Base-by-base conservation (phyloP, 1,284 basidiomycete genomes). In the Trichosporon asahii region DNA sequence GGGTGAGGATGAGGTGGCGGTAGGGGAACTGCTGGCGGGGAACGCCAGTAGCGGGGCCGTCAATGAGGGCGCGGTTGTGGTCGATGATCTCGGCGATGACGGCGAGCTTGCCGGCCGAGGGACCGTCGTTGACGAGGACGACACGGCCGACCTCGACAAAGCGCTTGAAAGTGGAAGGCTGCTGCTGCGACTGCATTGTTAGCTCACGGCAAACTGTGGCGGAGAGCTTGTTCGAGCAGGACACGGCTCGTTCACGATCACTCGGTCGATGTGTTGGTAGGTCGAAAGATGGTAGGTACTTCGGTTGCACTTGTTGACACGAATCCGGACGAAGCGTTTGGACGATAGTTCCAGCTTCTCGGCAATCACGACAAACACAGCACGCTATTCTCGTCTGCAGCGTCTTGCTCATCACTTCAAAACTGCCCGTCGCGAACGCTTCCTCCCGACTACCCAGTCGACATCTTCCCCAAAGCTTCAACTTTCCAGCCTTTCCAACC, bases 141-240 rank as follows among this genome's bases (percentile, higher is more conserved):
- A 98, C 95, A 91, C 96, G 93, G 84, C 95, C 96, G 83, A 98
- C 94, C 89, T 98, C 93, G 84, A 98, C 95, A 86, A 95, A 98
- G 76, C 94, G 93, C 86, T 91, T 91, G 89, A 98, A 98, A 84
- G 90, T 94, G 80, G 92, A 93, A 80, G 91, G 85, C 76, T 83
- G 77, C 71, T 79, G 75, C 64, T 61, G 57, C 68, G 71, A 73
- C 74, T 76, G 72, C 2, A 18, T 29, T 63, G 61, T 53, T 64
- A 29, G 15, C 6, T 49, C 49, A 57, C 55, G 35, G 40, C 68
- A 63, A 18, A 27, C 21, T 11, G 57, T 14, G 14, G 15, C 21
- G 40, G 18, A 31, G 35, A 18, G 35, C 46, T 60, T 31, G 3
- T 11, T 11, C 27, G 21, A 12, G 33, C n/a, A 44, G 64, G 9